Conservation (phyloP, 2,329 filamentous ascomycete genomes). For the Cladosporium phlei region DNA sequence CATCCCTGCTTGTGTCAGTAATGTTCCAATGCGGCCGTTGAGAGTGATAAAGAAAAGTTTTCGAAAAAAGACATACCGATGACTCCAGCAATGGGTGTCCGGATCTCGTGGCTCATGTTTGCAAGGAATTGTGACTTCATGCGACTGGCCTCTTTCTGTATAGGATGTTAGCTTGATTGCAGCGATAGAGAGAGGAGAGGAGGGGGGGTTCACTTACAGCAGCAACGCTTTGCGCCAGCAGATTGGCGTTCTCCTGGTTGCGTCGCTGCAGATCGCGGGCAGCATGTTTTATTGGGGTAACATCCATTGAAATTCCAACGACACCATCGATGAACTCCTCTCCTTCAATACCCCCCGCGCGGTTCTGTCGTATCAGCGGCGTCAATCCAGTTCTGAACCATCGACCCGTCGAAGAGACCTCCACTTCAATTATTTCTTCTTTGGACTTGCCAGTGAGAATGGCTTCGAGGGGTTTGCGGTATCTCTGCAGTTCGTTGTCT, state of each 20-base stretch:
- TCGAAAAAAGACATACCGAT: too few species aligned
- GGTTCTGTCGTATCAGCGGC: constrained; percentile 57
- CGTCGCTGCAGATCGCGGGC: constrained; percentile 60
- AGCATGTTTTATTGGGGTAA: constrained; percentile 65
- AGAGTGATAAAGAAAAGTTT: too few species aligned
- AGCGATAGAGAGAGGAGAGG: too few species aligned
- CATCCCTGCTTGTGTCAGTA: too few species aligned
- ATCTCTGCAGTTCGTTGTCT: constrained; percentile 32
- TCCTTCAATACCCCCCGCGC: constrained; percentile 47
- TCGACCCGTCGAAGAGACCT: constrained; percentile 52
- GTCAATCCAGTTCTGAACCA: constrained; percentile 70
- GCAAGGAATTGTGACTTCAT: constrained; percentile 76
- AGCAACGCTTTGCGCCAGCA: constrained; percentile 69
- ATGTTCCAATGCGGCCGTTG: too few species aligned
- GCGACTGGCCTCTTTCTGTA: constrained; percentile 74
- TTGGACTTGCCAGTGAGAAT: constrained; percentile 58
- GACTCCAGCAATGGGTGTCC: constrained; percentile 67
- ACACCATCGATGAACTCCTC: constrained; percentile 62
- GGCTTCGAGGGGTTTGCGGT: constrained; percentile 57
- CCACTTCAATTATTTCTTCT: constrained; percentile 62
- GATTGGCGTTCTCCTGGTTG: constrained; percentile 65
- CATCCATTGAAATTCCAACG: constrained; percentile 74
- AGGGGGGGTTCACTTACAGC: too few species aligned
- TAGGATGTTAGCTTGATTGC: not conserved
- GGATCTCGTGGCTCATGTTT: constrained; percentile 47